These are phyloP conservation scores for Epichloe brachyelytri DNA, from an alignment of 2,329 filamentous ascomycete species.

Conservation along the genomic window DNA sequence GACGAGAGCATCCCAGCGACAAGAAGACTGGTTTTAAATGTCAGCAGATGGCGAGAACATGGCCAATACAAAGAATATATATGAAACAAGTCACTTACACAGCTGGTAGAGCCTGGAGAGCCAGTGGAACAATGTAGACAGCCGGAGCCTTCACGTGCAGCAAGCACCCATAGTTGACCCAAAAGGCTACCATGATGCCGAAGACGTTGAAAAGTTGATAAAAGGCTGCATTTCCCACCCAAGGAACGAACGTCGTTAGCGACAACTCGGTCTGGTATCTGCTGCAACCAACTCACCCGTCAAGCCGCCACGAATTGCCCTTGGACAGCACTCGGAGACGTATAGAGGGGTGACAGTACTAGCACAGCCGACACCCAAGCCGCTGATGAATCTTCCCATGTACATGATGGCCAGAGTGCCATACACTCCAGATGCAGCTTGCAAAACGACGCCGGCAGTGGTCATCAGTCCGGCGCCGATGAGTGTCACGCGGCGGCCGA, in stretches of 20 bases:
- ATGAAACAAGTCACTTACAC: slow-evolving; percentile 20
- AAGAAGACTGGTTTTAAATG: slow-evolving; percentile 26
- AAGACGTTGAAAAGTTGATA: slow-evolving; percentile 38
- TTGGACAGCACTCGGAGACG: slow-evolving; percentile 35
- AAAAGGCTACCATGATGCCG: slow-evolving; percentile 30
- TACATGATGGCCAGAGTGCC: slow-evolving; percentile 52
- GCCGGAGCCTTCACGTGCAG: slow-evolving; percentile 33
- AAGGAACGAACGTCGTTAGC: neutral
- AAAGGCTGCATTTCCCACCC: slow-evolving; percentile 19
- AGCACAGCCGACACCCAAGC: slow-evolving; percentile 36
- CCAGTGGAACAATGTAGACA: slow-evolving; percentile 48
- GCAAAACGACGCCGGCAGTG: slow-evolving; percentile 49
- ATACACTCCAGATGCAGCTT: slow-evolving; percentile 38
- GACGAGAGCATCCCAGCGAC: slow-evolving; percentile 48
- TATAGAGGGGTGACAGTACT: slow-evolving; percentile 32
- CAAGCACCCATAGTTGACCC: slow-evolving; percentile 40
- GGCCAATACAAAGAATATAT: neutral
- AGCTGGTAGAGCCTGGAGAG: slow-evolving; percentile 52
- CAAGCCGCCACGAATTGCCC: slow-evolving; percentile 36
- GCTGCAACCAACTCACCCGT: slow-evolving; percentile 20
- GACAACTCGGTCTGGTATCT: neutral
- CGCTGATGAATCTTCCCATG: slow-evolving; percentile 44
- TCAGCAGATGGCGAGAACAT: neutral
- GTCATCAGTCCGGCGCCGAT: slow-evolving; percentile 44
- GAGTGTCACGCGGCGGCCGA: slow-evolving; percentile 42